Percentiles rank a stretch among this genome's conserved stretches.
phyloP scores from a whole-genome alignment of 2,329 filamentous ascomycete species.

The Cercospora berteroae region DNA sequence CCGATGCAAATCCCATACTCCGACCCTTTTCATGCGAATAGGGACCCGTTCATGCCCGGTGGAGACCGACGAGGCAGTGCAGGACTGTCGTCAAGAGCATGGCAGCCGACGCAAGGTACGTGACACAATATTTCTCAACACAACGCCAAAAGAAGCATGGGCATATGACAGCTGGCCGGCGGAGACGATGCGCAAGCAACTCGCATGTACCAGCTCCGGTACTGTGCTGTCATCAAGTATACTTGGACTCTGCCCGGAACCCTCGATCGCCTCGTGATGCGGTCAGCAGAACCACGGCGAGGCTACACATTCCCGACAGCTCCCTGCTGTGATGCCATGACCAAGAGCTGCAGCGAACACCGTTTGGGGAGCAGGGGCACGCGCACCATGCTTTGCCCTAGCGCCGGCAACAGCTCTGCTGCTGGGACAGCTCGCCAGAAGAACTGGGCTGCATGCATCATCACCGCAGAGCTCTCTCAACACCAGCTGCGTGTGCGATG shows the following conservation, averaged over 20 bases:
- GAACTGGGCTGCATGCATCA: background rate
- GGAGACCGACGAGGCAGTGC: slow-evolving; percentile 44
- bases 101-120: slow-evolving; percentile 25
- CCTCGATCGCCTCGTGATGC: slow-evolving; percentile 2
- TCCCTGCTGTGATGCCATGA: slow-evolving; percentile 1
- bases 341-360: slow-evolving; percentile 1
- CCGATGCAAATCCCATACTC: slow-evolving; percentile 47
- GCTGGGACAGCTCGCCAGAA: slow-evolving; percentile 6
- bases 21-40: slow-evolving; percentile 46
- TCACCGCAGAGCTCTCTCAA: background rate
- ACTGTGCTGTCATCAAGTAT: background rate
- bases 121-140: background rate
- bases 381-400: background rate
- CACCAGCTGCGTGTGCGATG: background rate
- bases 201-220: background rate
- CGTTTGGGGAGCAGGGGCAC: slow-evolving; percentile 3
- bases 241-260: background rate
- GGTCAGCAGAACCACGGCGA: background rate
- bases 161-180: background rate
- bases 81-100: slow-evolving; percentile 37
- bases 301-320: background rate
- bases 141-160: background rate
- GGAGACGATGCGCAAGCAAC: background rate
- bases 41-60: slow-evolving; percentile 49
- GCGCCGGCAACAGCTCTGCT: slow-evolving; percentile 6